phyloP scores from a whole-genome alignment of 345 rosid genomes.

The Camelina laxa region DNA sequence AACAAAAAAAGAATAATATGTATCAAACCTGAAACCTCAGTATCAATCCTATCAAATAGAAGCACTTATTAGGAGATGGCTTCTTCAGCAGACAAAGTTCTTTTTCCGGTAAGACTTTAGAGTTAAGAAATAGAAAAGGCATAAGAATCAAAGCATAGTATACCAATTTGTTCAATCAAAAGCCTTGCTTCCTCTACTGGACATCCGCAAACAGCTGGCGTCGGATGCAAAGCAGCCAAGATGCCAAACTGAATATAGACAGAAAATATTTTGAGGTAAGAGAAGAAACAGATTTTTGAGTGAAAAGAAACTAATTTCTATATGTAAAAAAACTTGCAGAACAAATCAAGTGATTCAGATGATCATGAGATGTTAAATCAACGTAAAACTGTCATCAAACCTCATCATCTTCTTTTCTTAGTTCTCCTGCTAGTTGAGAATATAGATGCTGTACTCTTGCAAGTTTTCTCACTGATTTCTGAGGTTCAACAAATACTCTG shows the following conservation, averaged over 20 bases:
- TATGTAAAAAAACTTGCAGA: neutral
- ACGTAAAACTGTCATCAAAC: conserved; percentile 37
- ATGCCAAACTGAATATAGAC: conserved; percentile 62
- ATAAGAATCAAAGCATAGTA: conserved; percentile 12
- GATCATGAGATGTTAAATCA: neutral
- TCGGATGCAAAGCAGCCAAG: conserved; percentile 81
- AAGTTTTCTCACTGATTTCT: conserved; percentile 70
- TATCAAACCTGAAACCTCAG: neutral
- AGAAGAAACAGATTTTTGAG: neutral
- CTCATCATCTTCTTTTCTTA: conserved; percentile 88
- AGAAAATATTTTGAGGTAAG: conserved; percentile 30
- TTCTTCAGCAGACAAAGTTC: neutral
- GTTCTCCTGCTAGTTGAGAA: conserved; percentile 68
- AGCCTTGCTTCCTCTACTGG: conserved; percentile 79
- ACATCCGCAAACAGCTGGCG: conserved; percentile 90
- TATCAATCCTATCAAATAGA: conserved; percentile 24
- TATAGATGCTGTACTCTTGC: conserved; percentile 83
- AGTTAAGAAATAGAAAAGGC: conserved; percentile 2
- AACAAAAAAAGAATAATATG: neutral
- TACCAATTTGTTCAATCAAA: conserved; percentile 83
- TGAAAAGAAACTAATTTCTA: neutral
- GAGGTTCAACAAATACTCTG: conserved; percentile 63
- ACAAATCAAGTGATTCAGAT: conserved; percentile 1
- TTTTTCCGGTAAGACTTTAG: conserved; percentile 8
- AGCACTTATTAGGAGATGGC: conserved; percentile 15